Evolutionary conservation across 78 protist genomes (phyloP).

Genomic region (Dictyostelium citrinum): DNA sequence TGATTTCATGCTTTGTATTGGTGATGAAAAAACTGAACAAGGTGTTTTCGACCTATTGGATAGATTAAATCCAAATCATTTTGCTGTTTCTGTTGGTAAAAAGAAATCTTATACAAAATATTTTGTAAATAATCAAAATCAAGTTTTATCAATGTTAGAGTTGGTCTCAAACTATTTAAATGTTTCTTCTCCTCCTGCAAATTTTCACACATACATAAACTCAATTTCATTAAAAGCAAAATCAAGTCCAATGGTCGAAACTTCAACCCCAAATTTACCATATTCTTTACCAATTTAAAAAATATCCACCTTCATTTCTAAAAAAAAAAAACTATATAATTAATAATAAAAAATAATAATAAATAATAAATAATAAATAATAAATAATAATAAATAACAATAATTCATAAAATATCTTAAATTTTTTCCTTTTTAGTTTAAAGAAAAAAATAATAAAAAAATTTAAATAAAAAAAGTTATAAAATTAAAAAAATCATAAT

Average conservation of each 20-base stretch:
- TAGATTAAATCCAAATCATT: slow-evolving; percentile 27
- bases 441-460: background rate
- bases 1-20: slow-evolving; percentile 47
- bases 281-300: background rate
- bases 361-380: background rate
- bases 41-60: slow-evolving; percentile 33
- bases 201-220: background rate
- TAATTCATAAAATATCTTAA: background rate
- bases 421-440: background rate
- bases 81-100: slow-evolving; percentile 38
- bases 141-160: slow-evolving; percentile 21
- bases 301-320: background rate
- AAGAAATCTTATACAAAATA: slow-evolving; percentile 29
- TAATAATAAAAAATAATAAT: background rate
- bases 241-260: background rate
- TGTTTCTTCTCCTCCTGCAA: background rate
- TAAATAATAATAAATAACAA: background rate
- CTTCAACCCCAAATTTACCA: background rate
- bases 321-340: background rate
- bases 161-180: background rate
- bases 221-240: background rate
- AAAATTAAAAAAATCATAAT: too few species aligned
- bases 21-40: slow-evolving; percentile 28
- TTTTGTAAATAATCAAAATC: slow-evolving; percentile 21
- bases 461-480: background rate